Evolutionary conservation across 768 basidiomycete genomes (phyloP), one percentile per base, ranked within the genome.

Genomic region (Lactarius hengduanensis): DNA sequence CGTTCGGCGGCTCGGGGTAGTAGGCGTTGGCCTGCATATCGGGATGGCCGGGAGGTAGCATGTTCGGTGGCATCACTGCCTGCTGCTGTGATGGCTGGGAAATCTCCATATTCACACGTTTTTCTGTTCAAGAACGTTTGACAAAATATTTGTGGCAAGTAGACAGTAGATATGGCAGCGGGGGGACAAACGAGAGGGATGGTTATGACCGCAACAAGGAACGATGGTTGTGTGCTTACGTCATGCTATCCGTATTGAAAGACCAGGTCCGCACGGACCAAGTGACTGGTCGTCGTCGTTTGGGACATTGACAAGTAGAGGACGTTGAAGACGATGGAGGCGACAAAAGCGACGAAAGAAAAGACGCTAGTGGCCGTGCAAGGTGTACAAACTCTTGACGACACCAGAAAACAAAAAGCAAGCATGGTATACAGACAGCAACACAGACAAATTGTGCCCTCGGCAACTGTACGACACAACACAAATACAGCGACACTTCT

Each of bases 1-100:
- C 91, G 73, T 82, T 87, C 68, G 88, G 87, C 69, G 84, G 84
- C 45, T 89, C 90, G 60, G 91, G 91, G 75, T 91, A 87, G 65
- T 83, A 85, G 67, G 80, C 78, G 61, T 78, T 78, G n/a, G 80
- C 80, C 30, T 81, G 75, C 72, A 86, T 67, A 67, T 65, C 65
- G 36, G 71, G 54, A 66, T 60, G 71, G 32, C 63, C 73, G 55
- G 88, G 85, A 36, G 82, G 76, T 55, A 81, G 70, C 80, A 89
- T 84, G 78, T 88, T 88, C 64, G 83, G 78, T 30, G 85, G 85
- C 75, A 90, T 85, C 59, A 83, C 83, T 10, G 80, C 75, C 73
- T 83, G 84, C 30, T 81, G 82, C 22, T 75, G 69, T 64, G 77
- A 74, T 53, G 80, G 80, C 53, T 76, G 75, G 22, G 62, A 59